Conservation (phyloP, 495 filamentous ascomycete species). For the Neurospora tetraspora region DNA sequence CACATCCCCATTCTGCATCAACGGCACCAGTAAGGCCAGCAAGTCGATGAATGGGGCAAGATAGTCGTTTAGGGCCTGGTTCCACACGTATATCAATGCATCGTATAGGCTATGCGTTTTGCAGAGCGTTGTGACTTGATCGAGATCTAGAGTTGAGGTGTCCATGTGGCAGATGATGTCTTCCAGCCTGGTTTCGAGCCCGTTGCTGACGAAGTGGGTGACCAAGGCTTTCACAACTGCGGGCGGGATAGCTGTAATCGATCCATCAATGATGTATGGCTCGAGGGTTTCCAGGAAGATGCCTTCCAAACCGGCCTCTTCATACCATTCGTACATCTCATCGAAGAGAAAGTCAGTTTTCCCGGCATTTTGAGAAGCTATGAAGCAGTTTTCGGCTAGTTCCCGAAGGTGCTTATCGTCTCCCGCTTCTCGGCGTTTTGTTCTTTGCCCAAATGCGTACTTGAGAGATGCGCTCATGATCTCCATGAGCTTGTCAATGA, state of each 20-base stretch:
- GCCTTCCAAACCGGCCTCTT: conserved; percentile 59
- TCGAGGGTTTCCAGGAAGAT: conserved; percentile 84
- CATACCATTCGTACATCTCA: conserved; percentile 80
- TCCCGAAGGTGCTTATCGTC: conserved; percentile 58
- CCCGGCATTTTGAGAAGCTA: conserved; percentile 65
- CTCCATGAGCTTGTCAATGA: conserved; percentile 79
- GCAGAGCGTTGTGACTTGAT: conserved; percentile 84
- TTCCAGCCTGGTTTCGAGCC: conserved; percentile 68
- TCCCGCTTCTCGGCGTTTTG: conserved; percentile 39
- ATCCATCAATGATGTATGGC: conserved; percentile 69
- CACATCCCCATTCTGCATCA: conserved; percentile 42
- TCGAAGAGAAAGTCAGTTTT: conserved; percentile 81
- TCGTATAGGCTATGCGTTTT: conserved; percentile 87
- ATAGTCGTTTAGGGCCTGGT: conserved; percentile 77
- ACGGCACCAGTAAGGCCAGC: conserved; percentile 55
- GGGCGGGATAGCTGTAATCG: conserved; percentile 67
- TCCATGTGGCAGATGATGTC: conserved; percentile 92
- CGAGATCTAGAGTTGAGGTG: conserved; percentile 83
- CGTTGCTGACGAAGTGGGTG: conserved; percentile 61
- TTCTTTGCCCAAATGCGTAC: conserved; percentile 65
- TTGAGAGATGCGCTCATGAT: conserved; percentile 91
- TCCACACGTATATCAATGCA: conserved; percentile 96
- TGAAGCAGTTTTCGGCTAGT: conserved; percentile 73
- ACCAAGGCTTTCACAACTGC: conserved; percentile 79
- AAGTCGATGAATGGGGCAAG: conserved; percentile 85